phyloP scores from a whole-genome alignment of 345 rosid species.

The Ceriops zippeliana region DNA sequence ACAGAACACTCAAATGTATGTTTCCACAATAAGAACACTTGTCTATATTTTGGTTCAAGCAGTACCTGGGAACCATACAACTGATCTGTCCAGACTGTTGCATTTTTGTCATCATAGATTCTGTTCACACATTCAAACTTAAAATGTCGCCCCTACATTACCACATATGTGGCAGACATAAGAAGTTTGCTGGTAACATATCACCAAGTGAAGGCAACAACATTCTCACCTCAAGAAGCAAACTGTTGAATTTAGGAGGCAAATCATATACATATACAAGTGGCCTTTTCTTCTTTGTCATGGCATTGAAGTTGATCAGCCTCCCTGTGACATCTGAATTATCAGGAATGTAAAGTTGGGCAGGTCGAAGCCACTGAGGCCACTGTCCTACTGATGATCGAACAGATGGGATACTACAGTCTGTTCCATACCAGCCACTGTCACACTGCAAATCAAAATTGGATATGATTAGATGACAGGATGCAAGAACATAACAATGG shows the following conservation, averaged over 20 bases:
- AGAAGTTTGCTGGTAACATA: constrained; percentile 13
- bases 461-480: neutral
- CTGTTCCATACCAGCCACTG: constrained; percentile 86
- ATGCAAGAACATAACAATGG: neutral
- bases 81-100: constrained; percentile 84
- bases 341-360: constrained; percentile 64
- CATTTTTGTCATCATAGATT: constrained; percentile 71
- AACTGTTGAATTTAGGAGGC: constrained; percentile 86
- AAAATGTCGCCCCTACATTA: constrained; percentile 81
- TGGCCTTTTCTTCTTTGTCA: constrained; percentile 75
- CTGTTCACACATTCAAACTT: constrained; percentile 86
- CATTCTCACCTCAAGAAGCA: constrained; percentile 82
- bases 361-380: constrained; percentile 95
- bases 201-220: constrained; percentile 8
- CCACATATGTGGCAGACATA: constrained; percentile 21
- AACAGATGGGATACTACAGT: constrained; percentile 86
- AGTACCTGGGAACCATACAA: constrained; percentile 91
- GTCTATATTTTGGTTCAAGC: constrained; percentile 9
- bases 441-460: constrained; percentile 50
- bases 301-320: constrained; percentile 54
- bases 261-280: constrained; percentile 92
- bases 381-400: constrained; percentile 66
- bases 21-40: constrained; percentile 12
- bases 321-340: constrained; percentile 30
- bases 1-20: neutral